Evolutionary conservation across 768 basidiomycete species (phyloP).

Genomic region (Suillus paluster): DNA sequence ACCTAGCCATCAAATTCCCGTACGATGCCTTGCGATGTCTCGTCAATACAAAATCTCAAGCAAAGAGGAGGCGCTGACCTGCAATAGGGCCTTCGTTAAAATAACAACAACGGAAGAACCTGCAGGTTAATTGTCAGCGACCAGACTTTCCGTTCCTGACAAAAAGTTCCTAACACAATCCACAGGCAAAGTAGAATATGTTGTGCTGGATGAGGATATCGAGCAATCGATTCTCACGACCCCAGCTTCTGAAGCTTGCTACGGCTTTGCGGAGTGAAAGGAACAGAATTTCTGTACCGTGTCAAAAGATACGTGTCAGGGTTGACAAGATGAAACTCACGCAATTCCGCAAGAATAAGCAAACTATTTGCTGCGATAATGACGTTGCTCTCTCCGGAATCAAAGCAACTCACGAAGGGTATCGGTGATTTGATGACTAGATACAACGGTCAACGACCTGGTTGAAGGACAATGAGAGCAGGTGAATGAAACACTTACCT

Average conservation of each 20-base stretch:
- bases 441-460: not conserved
- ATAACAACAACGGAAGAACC: not conserved
- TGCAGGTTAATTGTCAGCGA: not conserved
- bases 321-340: not conserved
- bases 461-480: not conserved
- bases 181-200: conserved; percentile 6
- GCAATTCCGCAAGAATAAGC: not conserved
- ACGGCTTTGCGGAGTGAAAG: not conserved
- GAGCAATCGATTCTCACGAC: not conserved
- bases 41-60: not conserved
- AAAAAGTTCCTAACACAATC: not conserved
- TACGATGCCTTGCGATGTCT: not conserved
- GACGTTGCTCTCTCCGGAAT: not conserved
- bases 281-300: not conserved
- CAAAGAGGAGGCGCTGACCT: not conserved
- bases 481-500: not conserved
- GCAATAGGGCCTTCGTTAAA: not conserved
- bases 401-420: not conserved
- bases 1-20: not conserved
- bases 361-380: not conserved
- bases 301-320: not conserved
- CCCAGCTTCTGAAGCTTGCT: not conserved
- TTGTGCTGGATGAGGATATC: conserved; percentile 1
- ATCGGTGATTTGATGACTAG: not conserved
- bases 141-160: not conserved